phyloP scores from a whole-genome alignment of 2,329 filamentous ascomycete species.

The Verticillium longisporum region DNA sequence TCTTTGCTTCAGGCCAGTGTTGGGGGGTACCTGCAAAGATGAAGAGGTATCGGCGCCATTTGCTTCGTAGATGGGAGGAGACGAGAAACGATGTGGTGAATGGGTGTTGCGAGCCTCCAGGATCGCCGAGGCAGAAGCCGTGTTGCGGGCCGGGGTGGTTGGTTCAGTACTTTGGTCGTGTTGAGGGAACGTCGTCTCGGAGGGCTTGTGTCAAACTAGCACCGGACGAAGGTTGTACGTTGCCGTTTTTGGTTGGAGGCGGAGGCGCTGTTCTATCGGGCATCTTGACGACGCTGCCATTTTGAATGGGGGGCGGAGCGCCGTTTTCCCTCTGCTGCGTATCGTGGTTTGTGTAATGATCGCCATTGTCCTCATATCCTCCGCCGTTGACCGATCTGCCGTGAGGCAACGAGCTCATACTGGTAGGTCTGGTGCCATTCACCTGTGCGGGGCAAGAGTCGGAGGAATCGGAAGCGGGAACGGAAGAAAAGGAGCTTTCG shows the following conservation, averaged over 20 bases:
- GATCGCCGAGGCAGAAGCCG: background rate
- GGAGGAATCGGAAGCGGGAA: no score
- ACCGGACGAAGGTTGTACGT: background rate
- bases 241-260: slow-evolving; percentile 5
- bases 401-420: slow-evolving; percentile 54
- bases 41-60: slow-evolving; percentile 27
- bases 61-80: slow-evolving; percentile 50
- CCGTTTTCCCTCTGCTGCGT: slow-evolving; percentile 1
- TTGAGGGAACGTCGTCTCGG: background rate
- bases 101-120: slow-evolving; percentile 4
- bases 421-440: slow-evolving; percentile 36
- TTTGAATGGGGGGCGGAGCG: slow-evolving; percentile 12
- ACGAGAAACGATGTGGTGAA: slow-evolving; percentile 55
- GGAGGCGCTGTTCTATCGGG: slow-evolving; percentile 18
- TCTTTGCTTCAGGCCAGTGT: slow-evolving; percentile 64
- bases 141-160: background rate
- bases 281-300: slow-evolving; percentile 16
- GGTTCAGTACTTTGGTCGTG: background rate
- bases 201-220: background rate
- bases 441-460: slow-evolving; percentile 33
- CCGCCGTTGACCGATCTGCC: slow-evolving; percentile 32
- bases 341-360: slow-evolving; percentile 27
- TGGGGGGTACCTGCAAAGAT: slow-evolving; percentile 46
- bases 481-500: slow-evolving; percentile 46
- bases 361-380: slow-evolving; percentile 21